Evolutionary conservation across 495 filamentous ascomycete species (phyloP), one percentile per base, ranked within the genome.

Genomic region (Tetracladium marchalianum): DNA sequence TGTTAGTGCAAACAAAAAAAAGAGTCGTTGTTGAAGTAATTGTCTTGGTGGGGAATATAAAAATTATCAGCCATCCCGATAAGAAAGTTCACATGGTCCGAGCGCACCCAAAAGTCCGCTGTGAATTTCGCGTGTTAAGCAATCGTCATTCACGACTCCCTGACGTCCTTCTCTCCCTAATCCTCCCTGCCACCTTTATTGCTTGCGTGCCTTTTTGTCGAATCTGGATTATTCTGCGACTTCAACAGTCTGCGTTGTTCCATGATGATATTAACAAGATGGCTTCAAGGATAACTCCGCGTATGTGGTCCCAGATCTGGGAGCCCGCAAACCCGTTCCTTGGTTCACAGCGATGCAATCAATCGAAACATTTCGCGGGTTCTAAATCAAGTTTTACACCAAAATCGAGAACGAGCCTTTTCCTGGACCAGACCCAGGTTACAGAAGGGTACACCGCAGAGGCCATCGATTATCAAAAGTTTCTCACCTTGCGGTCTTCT

Each of bases 51-150:
- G 22, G 22, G 17, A 16, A 38, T 32, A 47, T 53, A 52, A 55
- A 60, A 55, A 46, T 36, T 33, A 46, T 46, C 39, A 6, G 8
- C 47, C 55, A 56, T 27, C 22, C 55, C 62, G 63, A 66, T 62
- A 66, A 61, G 50, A 18, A 24, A 45, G 13, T 35, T 32, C 17
- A 19, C 17, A 12, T 43, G 43, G 35, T 35, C 43, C 37, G 44
- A n/a, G n/a, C 42, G 44, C 44, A 27, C 22, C 7, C 7, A 27
- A 27, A 27, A 27, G 22, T 27, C 22, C 22, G 22, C 22, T 27
- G 22, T 27, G 7, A 27, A 27, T 27, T 27, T 27, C 22, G 22
- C 22, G 22, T 27, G 22, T 27, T 27, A 27, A 27, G 22, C 22
- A 27, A 27, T 27, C 22, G 22, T 27, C 22, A 27, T 27, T 27